Evolutionary conservation across 75 land plant species (phyloP).

Genomic region (Azolla pinnata): DNA sequence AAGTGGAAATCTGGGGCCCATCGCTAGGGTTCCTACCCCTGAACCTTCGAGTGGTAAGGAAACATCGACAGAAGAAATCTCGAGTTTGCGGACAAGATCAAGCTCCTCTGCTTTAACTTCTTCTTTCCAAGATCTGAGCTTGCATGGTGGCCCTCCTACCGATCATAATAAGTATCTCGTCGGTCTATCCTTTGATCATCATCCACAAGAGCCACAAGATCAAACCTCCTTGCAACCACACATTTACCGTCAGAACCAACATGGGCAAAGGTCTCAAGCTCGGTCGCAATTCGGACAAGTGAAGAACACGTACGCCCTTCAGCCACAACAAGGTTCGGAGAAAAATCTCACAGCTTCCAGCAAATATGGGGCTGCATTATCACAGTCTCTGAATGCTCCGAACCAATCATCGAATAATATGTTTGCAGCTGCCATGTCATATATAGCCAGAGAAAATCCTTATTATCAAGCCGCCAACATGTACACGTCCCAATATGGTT

Average conservation of each 20-base stretch:
- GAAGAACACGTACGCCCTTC: slow-evolving; percentile 16
- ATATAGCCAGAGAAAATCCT: slow-evolving; percentile 43
- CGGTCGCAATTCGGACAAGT: slow-evolving; percentile 13
- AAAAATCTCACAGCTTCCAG: slow-evolving; percentile 19
- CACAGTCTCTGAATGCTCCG: background rate
- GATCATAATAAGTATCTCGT: too few relatives aligned
- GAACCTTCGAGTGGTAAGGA: too few relatives aligned
- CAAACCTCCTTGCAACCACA: too few relatives aligned
- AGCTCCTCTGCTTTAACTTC: too few relatives aligned
- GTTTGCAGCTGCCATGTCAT: slow-evolving; percentile 38
- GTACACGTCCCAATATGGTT: slow-evolving; percentile 45
- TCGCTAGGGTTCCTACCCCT: too few relatives aligned
- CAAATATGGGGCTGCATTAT: slow-evolving; percentile 12
- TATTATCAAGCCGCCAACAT: slow-evolving; percentile 42
- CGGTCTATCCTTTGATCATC: too few relatives aligned
- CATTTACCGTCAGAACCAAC: slow-evolving; percentile 10
- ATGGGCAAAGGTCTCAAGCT: slow-evolving; percentile 5
- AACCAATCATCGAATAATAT: background rate
- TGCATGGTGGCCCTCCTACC: too few relatives aligned
- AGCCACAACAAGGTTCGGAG: slow-evolving; percentile 20
- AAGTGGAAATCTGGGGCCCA: too few relatives aligned
- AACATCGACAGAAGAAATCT: too few relatives aligned
- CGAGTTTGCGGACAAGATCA: too few relatives aligned
- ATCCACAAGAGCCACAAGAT: too few relatives aligned
- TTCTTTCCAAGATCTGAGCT: too few relatives aligned